Conservation (phyloP, 2,329 filamentous ascomycete genomes). For the Fusarium sp. region DNA sequence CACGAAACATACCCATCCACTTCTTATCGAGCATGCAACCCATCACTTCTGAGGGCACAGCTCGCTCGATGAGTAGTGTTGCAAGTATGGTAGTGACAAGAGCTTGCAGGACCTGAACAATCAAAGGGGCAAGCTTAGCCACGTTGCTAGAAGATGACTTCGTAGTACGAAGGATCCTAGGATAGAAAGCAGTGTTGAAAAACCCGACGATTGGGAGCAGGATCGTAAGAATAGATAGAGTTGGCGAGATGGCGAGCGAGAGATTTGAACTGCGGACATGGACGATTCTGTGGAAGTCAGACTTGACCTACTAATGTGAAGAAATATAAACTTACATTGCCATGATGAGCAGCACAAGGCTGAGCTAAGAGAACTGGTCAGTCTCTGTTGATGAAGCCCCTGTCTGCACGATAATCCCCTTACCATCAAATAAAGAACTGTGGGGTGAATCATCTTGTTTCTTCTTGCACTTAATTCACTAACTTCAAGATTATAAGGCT, state of each 20-base stretch:
- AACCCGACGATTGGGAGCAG: conserved; percentile 57
- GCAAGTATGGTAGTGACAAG: conserved; percentile 59
- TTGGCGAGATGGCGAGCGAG: conserved; percentile 56
- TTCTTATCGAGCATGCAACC: conserved; percentile 67
- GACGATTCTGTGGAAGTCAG: conserved; percentile 51
- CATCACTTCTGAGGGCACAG: conserved; percentile 50
- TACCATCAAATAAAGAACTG: conserved; percentile 50
- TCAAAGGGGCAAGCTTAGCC: conserved; percentile 47
- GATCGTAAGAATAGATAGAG: conserved; percentile 53
- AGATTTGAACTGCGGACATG: conserved; percentile 55
- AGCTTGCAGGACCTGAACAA: conserved; percentile 58
- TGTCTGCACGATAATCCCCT: background rate
- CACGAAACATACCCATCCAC: conserved; percentile 68
- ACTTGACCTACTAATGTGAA: background rate
- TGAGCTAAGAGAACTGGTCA: conserved; percentile 39
- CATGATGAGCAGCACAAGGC: conserved; percentile 48
- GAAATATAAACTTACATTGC: conserved; percentile 46
- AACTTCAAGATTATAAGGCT: background rate
- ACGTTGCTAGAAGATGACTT: conserved; percentile 37
- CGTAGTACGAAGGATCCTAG: conserved; percentile 48
- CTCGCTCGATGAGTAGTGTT: conserved; percentile 56
- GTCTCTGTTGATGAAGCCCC: background rate
- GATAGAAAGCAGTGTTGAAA: conserved; percentile 54
- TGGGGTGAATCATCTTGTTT: conserved; percentile 46
- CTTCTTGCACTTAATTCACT: too few relatives aligned